Evolutionary conservation across 805 yeast species (phyloP), one percentile per base, ranked within the genome.

Genomic region (Pichia pseudocactophila): DNA sequence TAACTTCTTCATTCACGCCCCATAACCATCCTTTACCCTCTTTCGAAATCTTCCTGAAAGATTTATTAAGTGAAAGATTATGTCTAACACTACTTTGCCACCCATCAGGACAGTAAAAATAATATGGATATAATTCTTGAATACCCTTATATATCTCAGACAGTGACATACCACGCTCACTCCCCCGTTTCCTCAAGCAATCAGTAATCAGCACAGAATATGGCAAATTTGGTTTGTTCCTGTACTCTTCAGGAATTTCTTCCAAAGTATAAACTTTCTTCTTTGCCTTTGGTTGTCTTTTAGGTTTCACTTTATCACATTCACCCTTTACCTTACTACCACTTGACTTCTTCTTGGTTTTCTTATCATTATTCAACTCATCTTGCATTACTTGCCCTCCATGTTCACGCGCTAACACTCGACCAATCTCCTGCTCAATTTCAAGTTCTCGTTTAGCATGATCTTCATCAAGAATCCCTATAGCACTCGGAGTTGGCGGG

Each of bases 51-150:
- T 83, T 83, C 41, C 76, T 71, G 65, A 90, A 92, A 7, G 90
- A 80, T 63, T 86, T 87, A 63, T 88, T 88, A 50, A 87, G 69
- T 18, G 90, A 82, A 32, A 92, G 68, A 54, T 88, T 89, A 63
- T 92, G 98, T 40, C 94, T 74, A 16, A 92, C 95, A 0, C 94
- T 78, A 56, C 85, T 82, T 64, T 92, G 98, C 98, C 98, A 92
- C 3, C 97, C 97, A 60, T 88, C 95, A 0, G 95, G 90, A 54
- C 97, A 89, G 62, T 86, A 90, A 53, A 80, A 75, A 64, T 86
- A 92, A 65, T 85, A 92, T 2, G 97, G 97, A 62, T 82, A 90
- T 11, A 84, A 61, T 35, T 85, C 94, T 60, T 84, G 83, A 38
- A 92, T 88, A 1, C 87, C 85, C 41, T 82, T 82, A 61, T 87